A percentile compares a stretch with the other conserved stretches of the same genome.
These are phyloP conservation scores for Magnaporthales sp. DNA, from an alignment of 2,329 filamentous ascomycete species.

Conservation along the genomic window DNA sequence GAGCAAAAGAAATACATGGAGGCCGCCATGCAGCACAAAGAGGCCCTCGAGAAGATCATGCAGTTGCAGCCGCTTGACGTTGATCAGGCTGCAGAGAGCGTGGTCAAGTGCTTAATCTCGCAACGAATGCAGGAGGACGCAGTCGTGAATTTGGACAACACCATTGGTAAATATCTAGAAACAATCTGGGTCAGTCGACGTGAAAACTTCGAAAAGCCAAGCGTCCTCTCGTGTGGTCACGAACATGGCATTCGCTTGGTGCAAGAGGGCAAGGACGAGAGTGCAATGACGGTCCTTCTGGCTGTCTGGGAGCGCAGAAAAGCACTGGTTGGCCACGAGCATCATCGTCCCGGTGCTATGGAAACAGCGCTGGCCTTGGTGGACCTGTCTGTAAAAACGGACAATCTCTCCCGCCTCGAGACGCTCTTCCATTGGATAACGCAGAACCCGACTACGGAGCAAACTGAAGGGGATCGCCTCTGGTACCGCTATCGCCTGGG, in stretches of 20 bases:
- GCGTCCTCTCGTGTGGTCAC: constrained; percentile 6
- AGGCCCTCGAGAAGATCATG: constrained; percentile 6
- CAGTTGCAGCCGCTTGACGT: constrained; percentile 5
- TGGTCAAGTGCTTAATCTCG: constrained; percentile 1
- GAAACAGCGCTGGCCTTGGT: constrained; percentile 6
- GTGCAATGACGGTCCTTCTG: constrained; percentile 1
- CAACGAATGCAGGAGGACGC: constrained; percentile 5
- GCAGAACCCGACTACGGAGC: constrained; percentile 4
- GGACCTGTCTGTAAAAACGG: constrained; percentile 5
- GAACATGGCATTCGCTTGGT: constrained; percentile 6
- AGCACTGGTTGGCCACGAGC: neutral
- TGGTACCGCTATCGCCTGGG: constrained; percentile 7
- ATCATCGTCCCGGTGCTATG: constrained; percentile 3
- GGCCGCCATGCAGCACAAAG: neutral
- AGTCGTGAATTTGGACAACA: constrained; percentile 3
- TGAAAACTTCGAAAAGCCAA: neutral
- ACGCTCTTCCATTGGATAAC: constrained; percentile 7
- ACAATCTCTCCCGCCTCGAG: constrained; percentile 4
- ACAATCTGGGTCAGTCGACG: constrained; percentile 4
- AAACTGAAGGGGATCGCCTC: constrained; percentile 1
- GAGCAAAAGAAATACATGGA: constrained; percentile 6
- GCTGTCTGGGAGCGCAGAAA: constrained; percentile 7
- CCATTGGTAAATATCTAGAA: constrained; percentile 4
- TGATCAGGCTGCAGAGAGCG: constrained; percentile 5
- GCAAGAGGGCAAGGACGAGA: constrained; percentile 2